Evolutionary conservation across 352 stramenopile genomes (phyloP).

Genomic region (Phytopythium ostracodes): DNA sequence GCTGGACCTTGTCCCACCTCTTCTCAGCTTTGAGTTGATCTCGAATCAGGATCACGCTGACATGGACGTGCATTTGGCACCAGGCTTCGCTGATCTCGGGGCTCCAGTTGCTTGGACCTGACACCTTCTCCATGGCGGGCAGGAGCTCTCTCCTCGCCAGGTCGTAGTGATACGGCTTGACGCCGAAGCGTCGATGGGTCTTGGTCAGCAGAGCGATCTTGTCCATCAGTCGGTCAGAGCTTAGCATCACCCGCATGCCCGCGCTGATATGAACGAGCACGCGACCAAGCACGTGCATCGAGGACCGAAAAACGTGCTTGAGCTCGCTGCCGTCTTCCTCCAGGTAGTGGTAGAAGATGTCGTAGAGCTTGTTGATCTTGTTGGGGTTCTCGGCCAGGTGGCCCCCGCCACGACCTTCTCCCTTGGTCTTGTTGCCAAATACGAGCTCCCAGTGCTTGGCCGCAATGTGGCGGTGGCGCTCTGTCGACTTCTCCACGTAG

Average conservation of each 20-base stretch:
- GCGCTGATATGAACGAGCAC: conserved; percentile 50
- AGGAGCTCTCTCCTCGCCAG: conserved; percentile 30
- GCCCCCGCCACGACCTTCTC: conserved; percentile 10
- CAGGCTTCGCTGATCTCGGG: conserved; percentile 37
- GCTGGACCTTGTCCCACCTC: not conserved
- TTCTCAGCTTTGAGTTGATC: conserved; percentile 27
- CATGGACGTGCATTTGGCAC: conserved; percentile 35
- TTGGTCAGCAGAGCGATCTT: conserved; percentile 37
- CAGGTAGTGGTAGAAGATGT: conserved; percentile 49
- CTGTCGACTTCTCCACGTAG: conserved; percentile 34
- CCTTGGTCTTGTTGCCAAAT: conserved; percentile 26
- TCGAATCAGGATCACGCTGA: conserved; percentile 38
- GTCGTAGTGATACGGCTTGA: conserved; percentile 44
- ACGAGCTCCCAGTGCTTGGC: conserved; percentile 38
- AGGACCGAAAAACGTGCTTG: conserved; percentile 46
- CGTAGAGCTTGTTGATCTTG: conserved; percentile 40
- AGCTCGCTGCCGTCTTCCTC: conserved; percentile 43
- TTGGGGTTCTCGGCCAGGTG: conserved; percentile 23
- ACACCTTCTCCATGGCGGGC: conserved; percentile 38
- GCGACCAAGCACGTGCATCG: conserved; percentile 37
- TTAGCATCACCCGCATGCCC: conserved; percentile 47
- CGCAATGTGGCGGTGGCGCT: conserved; percentile 32
- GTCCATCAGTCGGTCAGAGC: conserved; percentile 27
- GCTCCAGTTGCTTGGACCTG: conserved; percentile 28
- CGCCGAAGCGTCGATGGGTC: conserved; percentile 44